Conservation (phyloP, 176 grass and related monocot species). For the Triticum aestivum region IWGSC_CS_RefSeq_v2.1 NC_057797.1:663294242-663294741, state of each 20-base stretch:
- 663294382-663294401: not conserved
- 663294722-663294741: constrained; percentile 68
- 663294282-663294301: constrained; percentile 70
- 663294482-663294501: constrained; percentile 94
- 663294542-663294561: constrained; percentile 77
- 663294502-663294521: constrained; percentile 66
- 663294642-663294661: constrained; percentile 9
- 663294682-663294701: constrained; percentile 23
- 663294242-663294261: constrained; percentile 54
- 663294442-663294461: constrained; percentile 21
- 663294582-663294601: constrained; percentile 51
- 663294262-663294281: constrained; percentile 58
- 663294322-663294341: not conserved
- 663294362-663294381: not conserved
- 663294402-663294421: constrained; percentile 11
- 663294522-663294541: constrained; percentile 75
- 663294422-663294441: not conserved
- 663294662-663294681: constrained; percentile 16
- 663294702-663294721: constrained; percentile 75
- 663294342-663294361: not conserved
- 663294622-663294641: constrained; percentile 23
- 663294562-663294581: constrained; percentile 77
- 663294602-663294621: constrained; percentile 2
- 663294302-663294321: not conserved
- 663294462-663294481: constrained; percentile 30